These are phyloP conservation scores for Isatis lusitanica DNA, from an alignment of 441 rosid genomes.

Conservation along the genomic window DNA sequence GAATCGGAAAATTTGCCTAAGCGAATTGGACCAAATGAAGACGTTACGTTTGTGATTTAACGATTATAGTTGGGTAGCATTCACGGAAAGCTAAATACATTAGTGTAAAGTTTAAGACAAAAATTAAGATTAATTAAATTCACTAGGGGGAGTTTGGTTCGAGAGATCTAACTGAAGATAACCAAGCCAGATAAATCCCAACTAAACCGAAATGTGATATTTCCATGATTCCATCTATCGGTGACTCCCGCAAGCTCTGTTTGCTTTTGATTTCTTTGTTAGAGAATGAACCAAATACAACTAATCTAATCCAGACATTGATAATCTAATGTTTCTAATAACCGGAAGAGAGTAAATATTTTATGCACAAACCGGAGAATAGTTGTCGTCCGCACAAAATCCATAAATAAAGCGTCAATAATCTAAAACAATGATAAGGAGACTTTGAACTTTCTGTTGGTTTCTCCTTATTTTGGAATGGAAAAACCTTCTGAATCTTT, in stretches of 20 bases:
- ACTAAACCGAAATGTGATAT: not conserved
- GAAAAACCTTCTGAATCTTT: constrained; percentile 5
- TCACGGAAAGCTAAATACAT: constrained; percentile 29
- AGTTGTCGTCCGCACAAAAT: not conserved
- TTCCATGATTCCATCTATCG: not conserved
- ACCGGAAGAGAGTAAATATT: constrained; percentile 10
- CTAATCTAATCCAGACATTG: constrained; percentile 1
- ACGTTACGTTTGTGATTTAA: constrained; percentile 27
- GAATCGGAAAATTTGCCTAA: constrained; percentile 15
- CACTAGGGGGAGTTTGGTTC: not conserved
- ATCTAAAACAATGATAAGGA: constrained; percentile 23
- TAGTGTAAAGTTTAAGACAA: constrained; percentile 23
- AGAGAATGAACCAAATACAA: not conserved
- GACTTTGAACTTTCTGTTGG: not conserved
- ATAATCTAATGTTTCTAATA: not conserved
- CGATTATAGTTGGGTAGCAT: constrained; percentile 22
- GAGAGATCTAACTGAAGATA: not conserved
- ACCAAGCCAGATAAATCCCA: not conserved
- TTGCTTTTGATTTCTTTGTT: not conserved
- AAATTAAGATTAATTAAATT: not conserved
- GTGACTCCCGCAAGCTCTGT: not conserved
- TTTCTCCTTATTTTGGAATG: constrained; percentile 1
- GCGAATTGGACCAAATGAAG: constrained; percentile 1
- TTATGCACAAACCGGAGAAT: constrained; percentile 9
- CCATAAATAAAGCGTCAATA: not conserved